Evolutionary conservation across 441 rosid species (phyloP), one percentile per base, ranked within the genome.

Genomic region (Jatropha podagrica): DNA sequence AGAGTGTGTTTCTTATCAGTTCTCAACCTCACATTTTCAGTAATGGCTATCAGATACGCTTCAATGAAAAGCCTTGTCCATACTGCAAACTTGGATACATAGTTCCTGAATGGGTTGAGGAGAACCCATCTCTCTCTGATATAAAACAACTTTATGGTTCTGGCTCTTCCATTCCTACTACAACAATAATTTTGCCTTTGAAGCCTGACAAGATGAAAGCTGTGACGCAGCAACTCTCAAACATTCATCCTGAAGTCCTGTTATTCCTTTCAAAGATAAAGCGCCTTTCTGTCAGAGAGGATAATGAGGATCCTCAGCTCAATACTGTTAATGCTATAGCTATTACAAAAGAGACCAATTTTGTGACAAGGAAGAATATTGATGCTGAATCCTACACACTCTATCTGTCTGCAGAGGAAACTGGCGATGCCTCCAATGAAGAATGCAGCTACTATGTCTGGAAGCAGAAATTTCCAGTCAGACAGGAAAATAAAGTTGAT

Each of bases 81-180:
- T 81, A 76, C 46, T 91, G 91, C 80, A 59, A 81, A 48, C 90
- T 91, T 17, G 95, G 97, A 6, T 93, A 87, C 80, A 85, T 89
- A 23, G 91, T 93, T 71, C 97, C 95, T 0, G 94, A 93, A 77
- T 91, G 97, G 94, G 86, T 93, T 51, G 94, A 85, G 4, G 90
- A 85, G 68, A 78, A 74, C 44, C 90, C 88, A 41, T 80, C 83
- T 37, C 86, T 83, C 48, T 65, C 64, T 2, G 93, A 88, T 72
- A 76, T 91, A 23, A 78, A 78, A 69, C 60, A 83, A 56, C 77
- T 89, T 5, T 89, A 91, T 77, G 89, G 91, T 42, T 83, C 81
- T 0, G 54, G 68, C 12, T 78, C 83, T 7, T n/a, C 78, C 6
- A 82, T 91, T 74, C 97, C 98, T 0, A 84, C 89, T 5, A 93